These are phyloP conservation scores for Neoboletus subvelutipes DNA, from an alignment of 768 basidiomycete genomes.

Conservation along the genomic window DNA sequence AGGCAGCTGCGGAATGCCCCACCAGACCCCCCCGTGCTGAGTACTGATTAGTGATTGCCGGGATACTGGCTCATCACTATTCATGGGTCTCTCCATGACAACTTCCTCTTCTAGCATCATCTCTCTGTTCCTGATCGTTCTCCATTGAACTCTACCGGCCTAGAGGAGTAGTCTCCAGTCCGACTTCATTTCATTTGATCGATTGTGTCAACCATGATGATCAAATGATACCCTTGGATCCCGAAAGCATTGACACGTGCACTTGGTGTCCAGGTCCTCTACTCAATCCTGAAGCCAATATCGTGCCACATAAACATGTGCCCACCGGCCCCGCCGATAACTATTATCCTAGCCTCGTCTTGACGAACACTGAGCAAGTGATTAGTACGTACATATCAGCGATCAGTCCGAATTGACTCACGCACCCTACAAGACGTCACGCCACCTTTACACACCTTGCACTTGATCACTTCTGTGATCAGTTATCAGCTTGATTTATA, in stretches of 20 bases:
- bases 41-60: too few species aligned
- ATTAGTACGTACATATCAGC: background rate
- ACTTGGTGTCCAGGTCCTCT: background rate
- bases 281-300: background rate
- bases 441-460: constrained; percentile 15
- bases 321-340: constrained; percentile 9
- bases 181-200: background rate
- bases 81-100: background rate
- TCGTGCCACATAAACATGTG: constrained; percentile 1
- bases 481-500: background rate
- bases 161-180: background rate
- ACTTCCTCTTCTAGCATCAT: background rate
- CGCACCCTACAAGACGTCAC: constrained; percentile 8
- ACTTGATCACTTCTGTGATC: constrained; percentile 11
- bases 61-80: background rate
- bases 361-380: background rate
- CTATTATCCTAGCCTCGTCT: constrained; percentile 17
- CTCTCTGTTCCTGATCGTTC: background rate
- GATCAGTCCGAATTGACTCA: background rate
- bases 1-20: background rate
- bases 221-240: background rate
- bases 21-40: too few species aligned
- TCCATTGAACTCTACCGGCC: too few species aligned
- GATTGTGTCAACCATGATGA: constrained; percentile 1
- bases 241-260: background rate